Base-by-base conservation (phyloP, 106 monocot species). In the Acorus gramineus region DNA sequence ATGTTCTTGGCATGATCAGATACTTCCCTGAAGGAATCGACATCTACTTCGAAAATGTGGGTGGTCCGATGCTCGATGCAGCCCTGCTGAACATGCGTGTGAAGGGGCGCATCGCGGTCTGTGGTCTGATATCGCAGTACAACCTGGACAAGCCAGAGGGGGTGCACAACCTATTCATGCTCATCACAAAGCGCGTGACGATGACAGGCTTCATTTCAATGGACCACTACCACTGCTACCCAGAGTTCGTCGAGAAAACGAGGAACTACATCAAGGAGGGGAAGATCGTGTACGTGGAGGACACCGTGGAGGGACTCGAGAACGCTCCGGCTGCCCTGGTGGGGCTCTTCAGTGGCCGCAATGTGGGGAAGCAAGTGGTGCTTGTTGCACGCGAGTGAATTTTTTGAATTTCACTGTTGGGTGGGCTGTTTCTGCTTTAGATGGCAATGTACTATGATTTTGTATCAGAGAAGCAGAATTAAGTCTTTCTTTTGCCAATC, bases 1-100 rank as follows among this genome's bases (percentile, higher is more conserved):
- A 59, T 4, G 13, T 45, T 11, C 28, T 28, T 28, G 28, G 28
- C 28, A 28, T 28, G 28, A 28, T 28, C 66, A 73, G 72, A 43
- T 58, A 57, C 66, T 74, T 66, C 66, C 74, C 66, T 4, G 53
- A 67, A 4, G 74, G 74, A 50, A 66, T 74, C 3, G 66, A 74
- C 59, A 66, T 74, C 8, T 74, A 74, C 53, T 74, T 74, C 14
- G 74, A 74, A 8, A 74, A 74, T 13, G 74, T 74, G 5, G 74
- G 74, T 12, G 74, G 74, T 42, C 5, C 13, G n/a, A 68, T 66
- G 73, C 73, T 74, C n/a, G 73, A 74, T 46, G 66, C 66, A 0
- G 73, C 66, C 7, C 66, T 74, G 3, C 12, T 47, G 14, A 66
- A 66, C 73, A 74, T 74, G 73, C 57, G 60, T 4, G 3, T 52